Percentiles rank a stretch among this genome's conserved stretches.
phyloP scores from a whole-genome alignment of 2,329 filamentous ascomycete species.

The Amauroascus verrucosus region DNA sequence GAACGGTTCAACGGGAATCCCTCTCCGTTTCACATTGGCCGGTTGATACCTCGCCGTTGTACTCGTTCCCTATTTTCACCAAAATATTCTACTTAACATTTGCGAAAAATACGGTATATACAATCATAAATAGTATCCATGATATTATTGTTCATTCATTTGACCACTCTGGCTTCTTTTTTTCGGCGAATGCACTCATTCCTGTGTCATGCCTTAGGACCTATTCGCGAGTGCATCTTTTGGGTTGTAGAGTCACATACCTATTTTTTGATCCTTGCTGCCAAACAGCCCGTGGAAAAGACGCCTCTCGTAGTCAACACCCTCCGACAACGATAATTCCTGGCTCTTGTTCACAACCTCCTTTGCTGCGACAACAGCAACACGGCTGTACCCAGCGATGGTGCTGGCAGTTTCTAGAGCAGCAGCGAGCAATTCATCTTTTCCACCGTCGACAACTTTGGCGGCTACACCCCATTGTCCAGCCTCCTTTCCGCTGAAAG shows the following conservation, averaged over 20 bases:
- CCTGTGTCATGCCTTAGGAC: slow-evolving; percentile 29
- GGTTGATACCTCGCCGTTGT: too few species aligned
- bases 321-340: slow-evolving; percentile 75
- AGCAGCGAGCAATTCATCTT: slow-evolving; percentile 72
- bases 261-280: slow-evolving; percentile 92
- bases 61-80: too few species aligned
- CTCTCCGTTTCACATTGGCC: too few species aligned
- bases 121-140: neutral
- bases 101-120: neutral
- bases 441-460: slow-evolving; percentile 59
- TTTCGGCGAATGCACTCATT: slow-evolving; percentile 89
- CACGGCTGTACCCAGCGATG: slow-evolving; percentile 74
- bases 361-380: slow-evolving; percentile 84
- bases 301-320: slow-evolving; percentile 86
- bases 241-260: slow-evolving; percentile 35
- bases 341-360: slow-evolving; percentile 99
- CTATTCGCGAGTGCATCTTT: neutral
- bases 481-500: slow-evolving; percentile 73
- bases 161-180: slow-evolving; percentile 85
- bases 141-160: slow-evolving; percentile 49
- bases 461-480: slow-evolving; percentile 86
- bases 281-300: slow-evolving; percentile 92
- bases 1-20: too few species aligned
- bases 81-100: neutral
- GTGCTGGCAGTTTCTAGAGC: slow-evolving; percentile 75